phyloP scores from a whole-genome alignment of 768 basidiomycete species.

The Agrocybe pediades region DNA sequence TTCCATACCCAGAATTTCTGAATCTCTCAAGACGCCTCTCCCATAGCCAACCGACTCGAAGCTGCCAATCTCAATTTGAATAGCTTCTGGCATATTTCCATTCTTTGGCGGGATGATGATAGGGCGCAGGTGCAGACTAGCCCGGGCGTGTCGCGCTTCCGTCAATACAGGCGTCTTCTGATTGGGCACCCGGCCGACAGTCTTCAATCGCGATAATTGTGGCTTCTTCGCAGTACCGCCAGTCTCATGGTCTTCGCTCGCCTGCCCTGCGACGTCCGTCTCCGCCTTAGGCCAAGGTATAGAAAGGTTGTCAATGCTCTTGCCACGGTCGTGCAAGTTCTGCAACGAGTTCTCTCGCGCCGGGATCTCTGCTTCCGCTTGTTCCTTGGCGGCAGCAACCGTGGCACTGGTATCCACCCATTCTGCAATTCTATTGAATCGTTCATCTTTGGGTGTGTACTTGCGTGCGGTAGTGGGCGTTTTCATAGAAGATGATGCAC shows the following conservation, averaged over 20 bases:
- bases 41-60: slow-evolving; percentile 15
- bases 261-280: slow-evolving; percentile 3
- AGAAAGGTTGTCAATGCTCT: slow-evolving; percentile 19
- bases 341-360: slow-evolving; percentile 17
- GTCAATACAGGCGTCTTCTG: slow-evolving; percentile 35
- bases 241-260: slow-evolving; percentile 1
- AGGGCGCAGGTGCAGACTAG: slow-evolving; percentile 34
- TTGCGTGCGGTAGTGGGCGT: slow-evolving; percentile 8
- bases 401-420: slow-evolving; percentile 20
- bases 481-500: background rate
- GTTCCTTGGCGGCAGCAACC: slow-evolving; percentile 6
- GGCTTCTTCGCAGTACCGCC: slow-evolving; percentile 6
- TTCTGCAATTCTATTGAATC: slow-evolving; percentile 14
- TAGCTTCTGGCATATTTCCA: slow-evolving; percentile 23
- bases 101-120: slow-evolving; percentile 30
- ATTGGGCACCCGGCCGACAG: slow-evolving; percentile 38
- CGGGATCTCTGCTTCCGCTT: slow-evolving; percentile 5
- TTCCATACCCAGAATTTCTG: slow-evolving; percentile 33
- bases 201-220: slow-evolving; percentile 35
- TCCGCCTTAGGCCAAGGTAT: slow-evolving; percentile 17
- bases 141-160: slow-evolving; percentile 21
- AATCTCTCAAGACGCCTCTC: slow-evolving; percentile 28
- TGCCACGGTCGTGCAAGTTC: slow-evolving; percentile 22
- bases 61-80: slow-evolving; percentile 24
- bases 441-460: slow-evolving; percentile 8